Conservation (phyloP, 1,284 basidiomycete species). For the Volvariella surrecta region DNA sequence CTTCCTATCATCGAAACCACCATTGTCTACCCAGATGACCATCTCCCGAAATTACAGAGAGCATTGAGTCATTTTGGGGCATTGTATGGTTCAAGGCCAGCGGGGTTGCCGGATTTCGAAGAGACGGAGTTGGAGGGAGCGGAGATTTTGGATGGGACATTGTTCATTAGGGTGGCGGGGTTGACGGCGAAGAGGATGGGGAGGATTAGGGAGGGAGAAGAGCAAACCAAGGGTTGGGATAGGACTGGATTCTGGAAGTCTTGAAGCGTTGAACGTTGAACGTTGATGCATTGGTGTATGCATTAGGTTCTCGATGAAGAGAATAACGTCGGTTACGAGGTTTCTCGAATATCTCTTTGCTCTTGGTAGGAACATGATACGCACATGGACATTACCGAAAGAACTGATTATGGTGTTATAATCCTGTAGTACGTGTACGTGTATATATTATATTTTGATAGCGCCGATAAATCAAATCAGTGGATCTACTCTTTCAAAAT, state of each 20-base stretch:
- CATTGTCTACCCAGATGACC: constrained; percentile 46
- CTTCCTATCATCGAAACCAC: constrained; percentile 37
- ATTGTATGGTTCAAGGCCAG: constrained; percentile 31
- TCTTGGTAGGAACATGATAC: too few species aligned
- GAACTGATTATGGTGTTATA: too few species aligned
- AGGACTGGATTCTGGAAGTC: neutral
- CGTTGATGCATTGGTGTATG: too few species aligned
- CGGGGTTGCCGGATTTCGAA: constrained; percentile 16
- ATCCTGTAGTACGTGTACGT: too few species aligned
- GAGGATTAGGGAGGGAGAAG: constrained; percentile 15
- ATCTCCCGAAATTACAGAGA: constrained; percentile 48
- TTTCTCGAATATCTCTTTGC: too few species aligned
- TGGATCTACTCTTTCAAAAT: too few species aligned
- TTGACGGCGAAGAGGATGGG: constrained; percentile 31
- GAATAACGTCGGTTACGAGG: too few species aligned
- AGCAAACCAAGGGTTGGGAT: neutral
- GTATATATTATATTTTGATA: too few species aligned
- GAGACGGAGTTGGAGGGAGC: constrained; percentile 21
- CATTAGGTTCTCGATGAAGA: too few species aligned
- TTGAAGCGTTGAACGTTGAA: too few species aligned
- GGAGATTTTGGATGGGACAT: constrained; percentile 43
- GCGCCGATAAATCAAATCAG: too few species aligned
- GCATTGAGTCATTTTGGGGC: constrained; percentile 40
- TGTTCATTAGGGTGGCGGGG: constrained; percentile 44
- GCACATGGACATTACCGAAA: too few species aligned